Conservation (phyloP, 2,329 filamentous ascomycete species). For the Arachnomyces sp. region DNA sequence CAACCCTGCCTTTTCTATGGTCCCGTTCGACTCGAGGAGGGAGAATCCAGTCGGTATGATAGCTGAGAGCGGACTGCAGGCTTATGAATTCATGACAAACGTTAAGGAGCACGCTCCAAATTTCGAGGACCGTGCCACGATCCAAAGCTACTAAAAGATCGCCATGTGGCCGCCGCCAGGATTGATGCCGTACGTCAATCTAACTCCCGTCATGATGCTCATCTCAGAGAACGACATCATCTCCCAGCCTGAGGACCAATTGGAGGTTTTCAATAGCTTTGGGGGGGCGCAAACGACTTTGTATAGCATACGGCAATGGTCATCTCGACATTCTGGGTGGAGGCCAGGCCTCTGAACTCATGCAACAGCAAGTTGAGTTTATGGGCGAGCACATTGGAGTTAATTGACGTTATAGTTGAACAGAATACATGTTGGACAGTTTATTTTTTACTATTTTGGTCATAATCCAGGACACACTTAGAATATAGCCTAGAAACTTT, state of each 20-base stretch:
- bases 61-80: constrained; percentile 12
- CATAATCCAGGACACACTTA: no score
- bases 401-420: no score
- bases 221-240: constrained; percentile 21
- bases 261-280: constrained; percentile 12
- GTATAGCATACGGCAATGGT: no score
- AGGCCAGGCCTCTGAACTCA: no score
- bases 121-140: constrained; percentile 16
- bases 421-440: no score
- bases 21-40: constrained; percentile 26
- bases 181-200: constrained; percentile 12
- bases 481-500: no score
- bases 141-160: constrained; percentile 23
- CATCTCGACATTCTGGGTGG: no score
- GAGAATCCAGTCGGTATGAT: constrained; percentile 9
- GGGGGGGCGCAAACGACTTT: no score
- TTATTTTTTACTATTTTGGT: no score
- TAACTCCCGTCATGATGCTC: constrained; percentile 20
- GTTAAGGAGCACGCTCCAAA: constrained; percentile 3
- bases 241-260: constrained; percentile 16
- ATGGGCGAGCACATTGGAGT: no score
- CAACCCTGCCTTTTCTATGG: constrained; percentile 29
- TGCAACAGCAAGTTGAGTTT: no score
- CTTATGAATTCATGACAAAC: constrained; percentile 11
- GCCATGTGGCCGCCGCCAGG: constrained; percentile 14